A percentile compares a stretch with the other conserved stretches of the same genome.
Evolutionary conservation across 257 asterid genomes (phyloP).

Genomic region (Salvia miltiorrhiza): DNA sequence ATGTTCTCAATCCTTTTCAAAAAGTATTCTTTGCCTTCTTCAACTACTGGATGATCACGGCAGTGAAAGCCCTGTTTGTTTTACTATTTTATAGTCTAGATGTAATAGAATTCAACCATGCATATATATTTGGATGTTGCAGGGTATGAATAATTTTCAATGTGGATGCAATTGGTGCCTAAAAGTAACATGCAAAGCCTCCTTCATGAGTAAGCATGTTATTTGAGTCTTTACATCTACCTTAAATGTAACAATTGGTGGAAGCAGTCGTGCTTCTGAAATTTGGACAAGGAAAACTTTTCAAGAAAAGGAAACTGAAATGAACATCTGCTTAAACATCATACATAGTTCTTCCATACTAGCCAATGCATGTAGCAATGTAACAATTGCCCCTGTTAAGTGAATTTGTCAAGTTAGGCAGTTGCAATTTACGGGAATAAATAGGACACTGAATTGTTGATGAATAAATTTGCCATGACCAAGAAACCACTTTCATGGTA

Average conservation of each 20-base stretch:
- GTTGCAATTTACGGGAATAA: background rate
- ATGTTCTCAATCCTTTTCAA: conserved; percentile 12
- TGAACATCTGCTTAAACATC: background rate
- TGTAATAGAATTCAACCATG: conserved; percentile 49
- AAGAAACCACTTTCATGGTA: background rate
- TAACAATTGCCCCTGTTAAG: background rate
- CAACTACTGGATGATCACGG: conserved; percentile 17
- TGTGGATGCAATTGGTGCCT: conserved; percentile 62
- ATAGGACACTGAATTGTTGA: background rate
- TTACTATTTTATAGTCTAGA: conserved; percentile 35
- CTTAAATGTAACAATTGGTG: conserved; percentile 24
- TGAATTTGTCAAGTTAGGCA: background rate
- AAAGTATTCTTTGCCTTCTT: background rate
- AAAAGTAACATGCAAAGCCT: conserved; percentile 62
- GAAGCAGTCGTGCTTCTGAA: conserved; percentile 23
- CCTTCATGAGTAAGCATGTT: conserved; percentile 72
- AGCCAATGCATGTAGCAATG: background rate
- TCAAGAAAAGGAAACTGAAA: background rate
- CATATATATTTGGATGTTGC: conserved; percentile 79
- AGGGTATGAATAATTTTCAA: conserved; percentile 57
- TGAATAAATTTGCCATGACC: background rate
- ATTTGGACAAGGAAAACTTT: background rate
- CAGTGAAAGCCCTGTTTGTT: conserved; percentile 11
- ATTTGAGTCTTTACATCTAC: conserved; percentile 48
- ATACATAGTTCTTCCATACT: background rate